These are phyloP conservation scores for Trichophaea hybrida DNA, from an alignment of 2,329 filamentous ascomycete species.

Conservation along the genomic window DNA sequence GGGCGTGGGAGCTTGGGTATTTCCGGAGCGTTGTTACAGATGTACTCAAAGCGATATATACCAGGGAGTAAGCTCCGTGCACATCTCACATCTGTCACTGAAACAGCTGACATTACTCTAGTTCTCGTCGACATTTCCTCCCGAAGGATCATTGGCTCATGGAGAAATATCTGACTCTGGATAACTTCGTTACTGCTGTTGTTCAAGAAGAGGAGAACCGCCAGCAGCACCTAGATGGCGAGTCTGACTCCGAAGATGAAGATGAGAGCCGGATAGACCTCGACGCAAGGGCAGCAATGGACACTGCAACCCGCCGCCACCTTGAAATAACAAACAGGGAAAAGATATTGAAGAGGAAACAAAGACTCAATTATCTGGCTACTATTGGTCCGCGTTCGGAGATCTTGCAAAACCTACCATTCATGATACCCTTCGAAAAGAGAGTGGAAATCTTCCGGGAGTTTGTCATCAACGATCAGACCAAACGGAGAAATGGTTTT, in stretches of 20 bases:
- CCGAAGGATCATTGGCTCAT: slow-evolving; percentile 85
- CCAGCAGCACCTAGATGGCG: slow-evolving; percentile 39
- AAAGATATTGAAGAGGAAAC: slow-evolving; percentile 49
- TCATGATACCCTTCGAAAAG: slow-evolving; percentile 84
- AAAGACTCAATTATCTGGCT: slow-evolving; percentile 57
- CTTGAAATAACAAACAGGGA: slow-evolving; percentile 48
- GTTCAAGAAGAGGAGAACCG: slow-evolving; percentile 72
- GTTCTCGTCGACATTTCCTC: slow-evolving; percentile 69
- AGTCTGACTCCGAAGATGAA: slow-evolving; percentile 36
- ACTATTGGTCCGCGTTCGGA: slow-evolving; percentile 74
- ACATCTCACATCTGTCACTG: neutral
- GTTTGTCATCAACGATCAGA: slow-evolving; percentile 75
- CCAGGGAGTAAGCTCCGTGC: slow-evolving; percentile 48
- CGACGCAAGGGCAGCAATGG: slow-evolving; percentile 11
- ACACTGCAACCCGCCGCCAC: slow-evolving; percentile 39
- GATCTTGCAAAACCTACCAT: slow-evolving; percentile 89
- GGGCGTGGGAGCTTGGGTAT: slow-evolving; percentile 53
- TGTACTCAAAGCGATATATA: slow-evolving; percentile 75
- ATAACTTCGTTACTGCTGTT: slow-evolving; percentile 70
- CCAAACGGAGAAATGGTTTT: slow-evolving; percentile 51
- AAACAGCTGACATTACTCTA: slow-evolving; percentile 21
- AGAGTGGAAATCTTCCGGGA: slow-evolving; percentile 85
- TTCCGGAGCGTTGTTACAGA: slow-evolving; percentile 68
- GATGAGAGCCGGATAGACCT: slow-evolving; percentile 23
- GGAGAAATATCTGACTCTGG: slow-evolving; percentile 69